A percentile compares a stretch with the other conserved stretches of the same genome.
Conservation (phyloP, 495 filamentous ascomycete species). For the Podospora fimiseda region DNA sequence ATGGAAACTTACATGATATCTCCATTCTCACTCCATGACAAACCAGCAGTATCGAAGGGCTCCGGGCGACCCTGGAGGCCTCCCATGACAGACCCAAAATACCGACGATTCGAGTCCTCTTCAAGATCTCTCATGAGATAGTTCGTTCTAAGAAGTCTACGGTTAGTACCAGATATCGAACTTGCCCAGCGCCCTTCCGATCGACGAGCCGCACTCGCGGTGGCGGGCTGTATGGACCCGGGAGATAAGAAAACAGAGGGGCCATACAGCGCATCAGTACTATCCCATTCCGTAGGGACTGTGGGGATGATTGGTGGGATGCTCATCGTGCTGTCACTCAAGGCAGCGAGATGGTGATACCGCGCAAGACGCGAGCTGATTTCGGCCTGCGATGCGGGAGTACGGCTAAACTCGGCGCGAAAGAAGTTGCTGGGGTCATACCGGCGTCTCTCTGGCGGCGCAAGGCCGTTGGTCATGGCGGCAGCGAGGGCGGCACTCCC, state of each 20-base stretch:
- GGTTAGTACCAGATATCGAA: constrained; percentile 9
- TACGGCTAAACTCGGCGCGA: background rate
- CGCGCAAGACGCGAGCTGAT: constrained; percentile 8
- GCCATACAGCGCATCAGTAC: constrained; percentile 24
- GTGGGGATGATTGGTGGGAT: background rate
- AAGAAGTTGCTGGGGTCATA: constrained; percentile 16
- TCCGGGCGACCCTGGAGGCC: constrained; percentile 25
- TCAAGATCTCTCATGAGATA: constrained; percentile 29
- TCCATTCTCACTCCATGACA: constrained; percentile 66
- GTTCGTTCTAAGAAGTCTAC: constrained; percentile 16
- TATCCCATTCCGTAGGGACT: constrained; percentile 12
- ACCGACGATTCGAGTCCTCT: constrained; percentile 16
- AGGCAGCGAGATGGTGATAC: constrained; percentile 13
- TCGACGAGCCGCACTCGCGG: background rate
- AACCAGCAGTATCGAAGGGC: constrained; percentile 54
- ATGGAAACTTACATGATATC: constrained; percentile 55
- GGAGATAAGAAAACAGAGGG: constrained; percentile 3
- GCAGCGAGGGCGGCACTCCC: background rate
- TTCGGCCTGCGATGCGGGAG: constrained; percentile 1
- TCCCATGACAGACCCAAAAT: constrained; percentile 12
- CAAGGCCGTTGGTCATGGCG: background rate
- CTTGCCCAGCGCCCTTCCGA: background rate
- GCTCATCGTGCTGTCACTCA: constrained; percentile 1
- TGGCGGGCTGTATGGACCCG: background rate
- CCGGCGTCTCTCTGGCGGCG: constrained; percentile 17